Conservation (phyloP, 331 rosid genomes). For the Pyrus hybrid region DNA sequence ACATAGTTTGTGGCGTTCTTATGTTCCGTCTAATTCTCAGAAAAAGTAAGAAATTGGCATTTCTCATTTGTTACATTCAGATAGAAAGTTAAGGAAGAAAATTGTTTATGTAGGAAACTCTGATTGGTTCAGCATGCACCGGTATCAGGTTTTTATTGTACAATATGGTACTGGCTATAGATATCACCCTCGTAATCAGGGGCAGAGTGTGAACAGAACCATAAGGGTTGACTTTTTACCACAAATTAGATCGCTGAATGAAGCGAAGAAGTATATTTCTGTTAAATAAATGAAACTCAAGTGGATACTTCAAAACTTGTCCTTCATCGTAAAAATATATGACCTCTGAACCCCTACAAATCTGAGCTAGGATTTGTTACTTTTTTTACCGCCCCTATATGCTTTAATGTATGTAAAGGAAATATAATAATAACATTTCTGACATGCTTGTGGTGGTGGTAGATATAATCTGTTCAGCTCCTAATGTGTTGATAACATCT, state of each 20-base stretch:
- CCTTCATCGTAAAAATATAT: not conserved
- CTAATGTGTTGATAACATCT: not conserved
- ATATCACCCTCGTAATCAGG: not conserved
- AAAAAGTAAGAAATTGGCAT: not conserved
- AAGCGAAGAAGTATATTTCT: not conserved
- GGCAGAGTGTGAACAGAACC: not conserved
- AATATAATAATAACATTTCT: not conserved
- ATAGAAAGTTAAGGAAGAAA: not conserved
- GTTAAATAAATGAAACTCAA: not conserved
- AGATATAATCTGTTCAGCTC: not conserved
- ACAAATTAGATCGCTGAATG: not conserved
- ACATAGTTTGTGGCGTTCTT: not conserved
- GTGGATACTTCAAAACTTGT: not conserved
- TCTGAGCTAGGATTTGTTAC: not conserved
- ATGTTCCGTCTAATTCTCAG: not conserved
- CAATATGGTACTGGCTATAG: not conserved
- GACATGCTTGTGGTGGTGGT: not conserved
- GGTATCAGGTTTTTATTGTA: not conserved
- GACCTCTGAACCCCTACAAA: not conserved
- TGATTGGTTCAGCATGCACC: not conserved
- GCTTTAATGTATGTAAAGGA: not conserved
- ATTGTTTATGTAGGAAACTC: not conserved
- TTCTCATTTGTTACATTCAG: not conserved
- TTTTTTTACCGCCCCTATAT: not conserved
- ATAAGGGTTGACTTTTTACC: not conserved